phyloP scores from a whole-genome alignment of 257 asterid species.

The Solanum virginianum region DNA sequence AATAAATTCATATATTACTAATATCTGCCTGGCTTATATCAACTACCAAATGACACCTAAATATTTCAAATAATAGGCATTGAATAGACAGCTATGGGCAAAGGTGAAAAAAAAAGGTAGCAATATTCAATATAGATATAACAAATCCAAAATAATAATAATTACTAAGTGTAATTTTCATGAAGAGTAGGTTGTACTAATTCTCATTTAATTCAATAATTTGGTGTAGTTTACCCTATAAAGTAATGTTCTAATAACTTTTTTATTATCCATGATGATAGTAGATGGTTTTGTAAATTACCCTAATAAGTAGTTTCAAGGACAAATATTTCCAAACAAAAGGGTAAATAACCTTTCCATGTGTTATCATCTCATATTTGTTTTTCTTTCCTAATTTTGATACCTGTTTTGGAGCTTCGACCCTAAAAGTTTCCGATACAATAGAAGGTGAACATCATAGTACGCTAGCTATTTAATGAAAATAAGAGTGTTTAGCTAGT shows the following conservation, averaged over 20 bases:
- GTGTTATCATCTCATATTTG: background rate
- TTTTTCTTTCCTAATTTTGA: background rate
- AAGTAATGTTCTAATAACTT: background rate
- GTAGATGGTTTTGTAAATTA: background rate
- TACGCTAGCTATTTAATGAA: background rate
- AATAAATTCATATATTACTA: too few species aligned
- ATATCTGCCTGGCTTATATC: too few species aligned
- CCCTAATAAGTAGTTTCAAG: background rate
- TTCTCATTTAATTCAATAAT: background rate
- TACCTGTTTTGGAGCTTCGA: background rate
- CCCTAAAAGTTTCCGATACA: accelerated
- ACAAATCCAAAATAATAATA: background rate
- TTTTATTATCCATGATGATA: background rate
- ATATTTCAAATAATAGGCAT: background rate
- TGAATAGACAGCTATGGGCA: background rate
- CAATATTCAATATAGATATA: background rate
- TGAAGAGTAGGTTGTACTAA: background rate
- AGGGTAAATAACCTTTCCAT: background rate
- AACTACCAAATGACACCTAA: background rate
- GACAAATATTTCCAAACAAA: background rate
- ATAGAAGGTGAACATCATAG: background rate
- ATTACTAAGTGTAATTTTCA: background rate
- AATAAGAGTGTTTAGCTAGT: background rate
- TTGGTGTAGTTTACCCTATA: background rate
- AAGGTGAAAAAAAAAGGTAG: background rate